Evolutionary conservation across 2,329 filamentous ascomycete species (phyloP), one percentile per base, ranked within the genome.

Genomic region (Fusarium sacchari): DNA sequence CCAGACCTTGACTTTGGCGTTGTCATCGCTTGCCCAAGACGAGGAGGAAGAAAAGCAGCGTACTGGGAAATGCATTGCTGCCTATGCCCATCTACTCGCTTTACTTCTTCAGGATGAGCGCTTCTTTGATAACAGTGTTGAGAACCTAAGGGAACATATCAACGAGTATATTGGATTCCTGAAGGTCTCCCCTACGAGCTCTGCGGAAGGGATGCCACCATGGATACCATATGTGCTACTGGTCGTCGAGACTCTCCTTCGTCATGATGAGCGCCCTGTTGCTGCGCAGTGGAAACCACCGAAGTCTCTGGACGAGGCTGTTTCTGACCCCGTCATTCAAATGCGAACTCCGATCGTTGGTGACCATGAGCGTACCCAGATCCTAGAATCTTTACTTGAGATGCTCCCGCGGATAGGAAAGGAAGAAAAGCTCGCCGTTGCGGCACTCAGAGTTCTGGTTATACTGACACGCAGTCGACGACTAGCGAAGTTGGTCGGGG

Each of bases 191-290:
- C 85, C 90, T 1, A 89, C 91, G 32, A 89, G 92, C 63, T 87
- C 92, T 7, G 85, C 88, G 1, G 94, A 97, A 55, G 93, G 96
- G 66, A 86, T 94, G n/a, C 93, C 95, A 9, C 93, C 94, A 4
- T 99, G 96, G 95, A 92, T 98, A 72, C 93, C 94, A 18, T 95
- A 96, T 78, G 91, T 98, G 37, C 86, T 99, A 39, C 87, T 98
- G 22, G 93, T 99, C 56, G 88, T 98, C 55, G 96, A 99, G 85
- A 93, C 93, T 60, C 86, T 98, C 37, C 86, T 99, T n/a, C 92
- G 93, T 20, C 93, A 97, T 76, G 96, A 98, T 81, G 92, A 94
- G 77, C 91, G 96, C 73, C 95, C 95, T 7, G 85, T 88, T 9
- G 89, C 93, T 67, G 92, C 93, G 32, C 86, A 88, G 70, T 97